Conservation (phyloP, 306 rosid genomes). For the Pyrus pyrifolia region DNA sequence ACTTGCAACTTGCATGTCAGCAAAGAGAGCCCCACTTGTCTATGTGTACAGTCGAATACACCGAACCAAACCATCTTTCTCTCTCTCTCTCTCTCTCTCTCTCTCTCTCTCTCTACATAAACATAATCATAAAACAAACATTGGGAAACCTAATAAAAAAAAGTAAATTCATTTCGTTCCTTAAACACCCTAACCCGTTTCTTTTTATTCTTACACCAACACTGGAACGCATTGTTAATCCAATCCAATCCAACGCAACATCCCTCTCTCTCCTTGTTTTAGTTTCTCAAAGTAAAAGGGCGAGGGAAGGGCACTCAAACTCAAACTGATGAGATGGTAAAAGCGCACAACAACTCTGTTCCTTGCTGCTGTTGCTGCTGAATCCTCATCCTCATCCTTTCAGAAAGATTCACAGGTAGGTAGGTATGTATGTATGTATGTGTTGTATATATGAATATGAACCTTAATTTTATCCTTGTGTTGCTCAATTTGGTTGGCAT, state of each 20-base stretch:
- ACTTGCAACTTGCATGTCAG: conserved; percentile 34
- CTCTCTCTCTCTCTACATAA: neutral
- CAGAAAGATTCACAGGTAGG: too few relatives aligned
- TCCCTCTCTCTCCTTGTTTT: too few relatives aligned
- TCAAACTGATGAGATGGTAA: too few relatives aligned
- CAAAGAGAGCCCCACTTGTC: conserved; percentile 29
- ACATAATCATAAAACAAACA: neutral
- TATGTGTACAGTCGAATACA: conserved; percentile 16
- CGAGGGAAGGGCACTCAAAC: neutral
- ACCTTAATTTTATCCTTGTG: too few relatives aligned
- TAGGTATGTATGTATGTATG: too few relatives aligned
- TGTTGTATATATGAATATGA: too few relatives aligned
- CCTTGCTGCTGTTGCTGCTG: neutral
- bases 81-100: neutral
- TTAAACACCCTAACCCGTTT: neutral
- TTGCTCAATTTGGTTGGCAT: too few relatives aligned
- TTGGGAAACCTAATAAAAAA: neutral
- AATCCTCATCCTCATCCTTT: too few relatives aligned
- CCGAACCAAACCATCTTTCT: conserved; percentile 26
- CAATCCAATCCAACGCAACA: too few relatives aligned
- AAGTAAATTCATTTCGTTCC: neutral
- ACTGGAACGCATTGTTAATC: too few relatives aligned
- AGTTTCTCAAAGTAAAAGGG: too few relatives aligned
- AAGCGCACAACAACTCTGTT: neutral
- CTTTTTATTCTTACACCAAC: too few relatives aligned